Base-by-base conservation (phyloP, 2,329 filamentous ascomycete genomes). In the Thielaviopsis musarum region DNA sequence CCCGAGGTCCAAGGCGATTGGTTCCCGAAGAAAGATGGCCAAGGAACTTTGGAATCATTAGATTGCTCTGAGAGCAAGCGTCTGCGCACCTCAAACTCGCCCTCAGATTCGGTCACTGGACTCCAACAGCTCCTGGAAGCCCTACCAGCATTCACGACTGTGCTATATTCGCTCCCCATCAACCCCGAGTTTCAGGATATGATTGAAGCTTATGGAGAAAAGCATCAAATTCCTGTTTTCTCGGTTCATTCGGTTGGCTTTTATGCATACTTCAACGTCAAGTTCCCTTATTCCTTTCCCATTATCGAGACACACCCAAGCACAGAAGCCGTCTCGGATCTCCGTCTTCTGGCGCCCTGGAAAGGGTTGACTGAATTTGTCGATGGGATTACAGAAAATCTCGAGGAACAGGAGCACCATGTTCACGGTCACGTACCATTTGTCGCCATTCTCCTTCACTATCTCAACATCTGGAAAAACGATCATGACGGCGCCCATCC, bases 281-380 rank as follows among this genome's bases (percentile, higher is more conserved):
- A 81, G 65, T 74, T 95, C 28, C 85, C 88, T 10, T 76, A 82
- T n/a, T 81, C 84, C 28, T 95, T 94, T 66, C 90, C 91, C 5
- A 87, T 98, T 60, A 87, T 98, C 63, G 91, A 98, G 69, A 97
- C 93, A 52, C 93, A 98, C 67, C 93, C 93, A 0, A 90, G 95
- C 63, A 83, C 88, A 49, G 87, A 88, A 48, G 83, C 88, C 7
- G 93, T 83, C 0, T 84, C 87, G 60, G 93, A 98, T 66, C 77
- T 98, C 38, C 84, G 93, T 56, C 77, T 98, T 13, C 74, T 95
- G 4, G 80, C 78, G 38, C 91, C 93, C 41, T 98, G 93, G 91
- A 80, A 85, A 21, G 91, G 93, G 68, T 78, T 98, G 15, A 69
- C 75, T 1, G 75, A 79, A 3, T 91, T 91, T 63, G 79, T 82